Percentiles rank a stretch among this genome's conserved stretches.
phyloP scores from a whole-genome alignment of 306 rosid genomes.

The Potentilla sterilis region DNA sequence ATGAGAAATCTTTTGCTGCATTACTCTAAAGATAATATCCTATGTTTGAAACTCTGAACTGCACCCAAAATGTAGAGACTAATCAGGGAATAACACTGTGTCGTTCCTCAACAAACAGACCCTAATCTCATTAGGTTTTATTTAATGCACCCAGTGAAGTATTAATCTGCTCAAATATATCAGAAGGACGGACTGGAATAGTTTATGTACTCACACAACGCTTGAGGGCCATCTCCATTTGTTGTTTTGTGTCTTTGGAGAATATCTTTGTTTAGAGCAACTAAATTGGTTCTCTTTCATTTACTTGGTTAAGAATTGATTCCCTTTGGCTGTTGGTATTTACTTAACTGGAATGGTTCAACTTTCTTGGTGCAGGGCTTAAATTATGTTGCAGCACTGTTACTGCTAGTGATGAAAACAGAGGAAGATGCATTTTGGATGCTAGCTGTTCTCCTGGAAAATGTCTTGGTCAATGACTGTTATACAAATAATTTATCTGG shows the following conservation, averaged over 20 bases:
- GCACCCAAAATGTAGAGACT: background rate
- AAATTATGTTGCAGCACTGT: slow-evolving; percentile 90
- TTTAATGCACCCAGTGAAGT: background rate
- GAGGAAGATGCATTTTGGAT: slow-evolving; percentile 99
- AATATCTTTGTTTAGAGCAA: background rate
- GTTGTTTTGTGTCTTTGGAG: background rate
- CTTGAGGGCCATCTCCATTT: background rate
- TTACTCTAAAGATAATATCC: background rate
- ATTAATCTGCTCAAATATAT: background rate
- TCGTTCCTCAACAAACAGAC: background rate
- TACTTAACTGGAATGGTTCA: slow-evolving; percentile 12
- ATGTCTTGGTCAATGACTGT: slow-evolving; percentile 89
- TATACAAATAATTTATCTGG: slow-evolving; percentile 93
- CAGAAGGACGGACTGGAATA: background rate
- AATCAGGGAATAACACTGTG: background rate
- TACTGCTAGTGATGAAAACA: slow-evolving; percentile 96
- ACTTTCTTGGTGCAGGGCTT: slow-evolving; percentile 66
- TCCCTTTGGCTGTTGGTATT: background rate
- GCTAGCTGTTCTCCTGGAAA: slow-evolving; percentile 93
- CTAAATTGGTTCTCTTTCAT: background rate
- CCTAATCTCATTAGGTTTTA: background rate
- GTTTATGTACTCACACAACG: background rate
- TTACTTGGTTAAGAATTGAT: background rate
- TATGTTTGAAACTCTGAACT: background rate
- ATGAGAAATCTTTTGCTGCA: background rate